phyloP scores from a whole-genome alignment of 1,284 basidiomycete genomes.

The Sporisorium reilianum region DNA sequence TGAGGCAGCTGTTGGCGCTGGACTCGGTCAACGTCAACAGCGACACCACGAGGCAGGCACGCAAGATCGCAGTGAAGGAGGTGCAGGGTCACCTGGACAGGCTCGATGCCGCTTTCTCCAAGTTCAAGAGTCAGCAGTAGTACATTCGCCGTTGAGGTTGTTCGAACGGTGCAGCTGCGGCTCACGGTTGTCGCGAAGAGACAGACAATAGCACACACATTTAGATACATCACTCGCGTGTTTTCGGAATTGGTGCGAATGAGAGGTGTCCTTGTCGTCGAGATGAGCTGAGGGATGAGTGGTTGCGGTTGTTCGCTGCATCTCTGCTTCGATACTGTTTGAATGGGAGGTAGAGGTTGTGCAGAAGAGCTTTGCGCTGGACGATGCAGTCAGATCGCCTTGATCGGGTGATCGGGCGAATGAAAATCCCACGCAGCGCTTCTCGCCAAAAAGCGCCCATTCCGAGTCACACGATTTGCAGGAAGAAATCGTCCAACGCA shows the following conservation, averaged over 20 bases:
- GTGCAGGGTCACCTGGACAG: slow-evolving; percentile 65
- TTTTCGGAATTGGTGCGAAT: neutral
- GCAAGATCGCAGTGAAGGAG: slow-evolving; percentile 64
- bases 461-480: neutral
- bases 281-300: no score
- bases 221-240: neutral
- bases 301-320: no score
- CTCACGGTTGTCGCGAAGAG: neutral
- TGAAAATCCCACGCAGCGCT: neutral
- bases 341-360: no score
- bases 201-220: neutral
- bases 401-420: neutral
- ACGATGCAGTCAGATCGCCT: no score
- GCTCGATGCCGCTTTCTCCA: slow-evolving; percentile 60
- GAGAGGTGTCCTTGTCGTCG: neutral
- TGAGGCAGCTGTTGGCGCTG: slow-evolving; percentile 61
- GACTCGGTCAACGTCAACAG: slow-evolving; percentile 60
- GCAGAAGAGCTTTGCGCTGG: no score
- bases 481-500: neutral
- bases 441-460: neutral
- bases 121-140: slow-evolving; percentile 36
- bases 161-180: neutral
- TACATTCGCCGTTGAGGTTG: neutral
- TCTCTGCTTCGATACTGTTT: no score
- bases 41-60: slow-evolving; percentile 55